Evolutionary conservation across 495 filamentous ascomycete species (phyloP).

Genomic region (Extremus antarcticus): DNA sequence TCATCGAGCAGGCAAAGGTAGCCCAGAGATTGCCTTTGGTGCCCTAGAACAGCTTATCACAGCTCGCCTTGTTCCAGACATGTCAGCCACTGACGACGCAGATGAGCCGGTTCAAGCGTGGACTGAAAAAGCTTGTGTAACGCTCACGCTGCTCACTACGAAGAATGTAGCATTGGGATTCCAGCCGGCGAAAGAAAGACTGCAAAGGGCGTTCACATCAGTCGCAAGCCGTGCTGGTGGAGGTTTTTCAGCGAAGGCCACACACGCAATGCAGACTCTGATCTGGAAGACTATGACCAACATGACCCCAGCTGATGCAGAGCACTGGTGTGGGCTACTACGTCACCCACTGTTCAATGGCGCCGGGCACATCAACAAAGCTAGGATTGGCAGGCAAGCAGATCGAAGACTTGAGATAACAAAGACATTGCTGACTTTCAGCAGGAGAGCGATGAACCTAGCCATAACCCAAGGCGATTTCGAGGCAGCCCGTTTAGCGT

Average conservation of each 20-base stretch:
- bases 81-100: conserved; percentile 31
- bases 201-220: background rate
- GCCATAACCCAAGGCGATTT: conserved; percentile 46
- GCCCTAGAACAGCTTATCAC: conserved; percentile 47
- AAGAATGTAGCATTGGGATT: background rate
- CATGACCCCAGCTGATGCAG: conserved; percentile 41
- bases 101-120: conserved; percentile 37
- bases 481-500: conserved; percentile 41
- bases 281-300: conserved; percentile 67
- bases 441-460: conserved; percentile 62
- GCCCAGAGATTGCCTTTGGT: conserved; percentile 37
- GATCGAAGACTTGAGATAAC: background rate
- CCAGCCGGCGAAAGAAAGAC: background rate
- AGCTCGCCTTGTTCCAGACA: conserved; percentile 1
- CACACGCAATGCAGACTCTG: conserved; percentile 63
- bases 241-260: conserved; percentile 41
- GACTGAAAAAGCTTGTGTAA: conserved; percentile 53
- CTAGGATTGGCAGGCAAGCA: conserved; percentile 57
- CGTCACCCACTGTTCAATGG: conserved; percentile 53
- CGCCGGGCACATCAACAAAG: conserved; percentile 49
- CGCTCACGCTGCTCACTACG: conserved; percentile 47
- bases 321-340: conserved; percentile 64
- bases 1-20: conserved; percentile 46
- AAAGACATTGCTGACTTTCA: conserved; percentile 13
- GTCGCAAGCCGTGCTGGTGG: background rate